A percentile compares a stretch with the other conserved stretches of the same genome.
These are phyloP conservation scores for Geranomyces variabilis DNA, from an alignment of 192 early-diverging fungal species.

Conservation along the genomic window DNA sequence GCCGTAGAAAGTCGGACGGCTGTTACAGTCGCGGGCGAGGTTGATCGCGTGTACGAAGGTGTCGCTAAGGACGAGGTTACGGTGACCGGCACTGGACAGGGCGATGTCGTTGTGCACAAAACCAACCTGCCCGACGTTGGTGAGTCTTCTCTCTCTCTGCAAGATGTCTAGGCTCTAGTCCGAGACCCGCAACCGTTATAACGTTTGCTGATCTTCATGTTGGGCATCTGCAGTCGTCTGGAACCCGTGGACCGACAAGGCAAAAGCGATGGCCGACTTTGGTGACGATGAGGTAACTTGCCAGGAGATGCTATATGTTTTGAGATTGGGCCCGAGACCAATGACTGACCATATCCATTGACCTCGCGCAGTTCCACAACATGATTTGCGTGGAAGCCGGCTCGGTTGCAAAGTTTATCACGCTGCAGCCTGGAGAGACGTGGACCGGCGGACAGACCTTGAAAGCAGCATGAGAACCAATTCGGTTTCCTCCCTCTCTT, in stretches of 20 bases:
- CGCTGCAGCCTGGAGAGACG: slow-evolving; percentile 65
- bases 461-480: slow-evolving; percentile 16
- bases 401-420: slow-evolving; percentile 67
- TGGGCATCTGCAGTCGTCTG: slow-evolving; percentile 69
- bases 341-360: background rate
- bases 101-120: slow-evolving; percentile 28
- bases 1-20: slow-evolving; percentile 28
- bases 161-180: no score
- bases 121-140: slow-evolving; percentile 44
- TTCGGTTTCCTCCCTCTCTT: no score
- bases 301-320: background rate
- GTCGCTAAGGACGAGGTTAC: slow-evolving; percentile 50
- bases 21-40: slow-evolving; percentile 69
- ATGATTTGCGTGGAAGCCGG: slow-evolving; percentile 88
- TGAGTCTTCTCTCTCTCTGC: slow-evolving; percentile 10
- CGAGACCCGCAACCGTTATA: no score
- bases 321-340: background rate
- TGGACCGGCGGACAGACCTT: slow-evolving; percentile 77
- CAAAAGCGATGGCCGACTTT: slow-evolving; percentile 88
- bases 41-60: slow-evolving; percentile 84
- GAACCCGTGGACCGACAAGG: slow-evolving; percentile 96
- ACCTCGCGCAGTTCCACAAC: slow-evolving; percentile 54
- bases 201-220: slow-evolving; percentile 15
- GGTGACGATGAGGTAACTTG: slow-evolving; percentile 67
- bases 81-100: slow-evolving; percentile 30